Base-by-base conservation (phyloP, 208 protist species). In the Porcisia hertigi region DNA sequence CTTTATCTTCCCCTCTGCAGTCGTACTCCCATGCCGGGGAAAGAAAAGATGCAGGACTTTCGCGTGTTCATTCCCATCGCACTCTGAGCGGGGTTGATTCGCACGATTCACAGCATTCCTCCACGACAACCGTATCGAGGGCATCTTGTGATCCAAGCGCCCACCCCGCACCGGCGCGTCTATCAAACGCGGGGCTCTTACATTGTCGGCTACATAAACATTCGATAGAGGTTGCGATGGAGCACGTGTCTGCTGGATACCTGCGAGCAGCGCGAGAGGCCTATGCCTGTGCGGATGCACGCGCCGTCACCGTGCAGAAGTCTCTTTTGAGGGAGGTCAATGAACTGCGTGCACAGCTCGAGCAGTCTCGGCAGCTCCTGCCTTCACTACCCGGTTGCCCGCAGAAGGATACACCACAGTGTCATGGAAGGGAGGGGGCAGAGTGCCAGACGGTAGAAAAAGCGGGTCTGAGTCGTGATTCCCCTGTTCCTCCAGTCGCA, bases 301-400 rank as follows among this genome's bases (percentile, higher is more conserved):
- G 65, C 0, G 62, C 62, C 1, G 71, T 64, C 30, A 53, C 47
- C 34, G 47, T 73, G 77, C 71, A 81, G 58, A 34, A 54, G 7
- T 39, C 25, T 25, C 73, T 82, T 4, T 74, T 62, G 0, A 14
- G 52, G 4, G 73, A 84, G 54, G 49, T 80, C 36, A 53, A 45
- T 16, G 47, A 64, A 11, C 71, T 77, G 41, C 75, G 71, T 2
- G 53, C 71, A 25, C 63, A 72, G 54, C 43, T 80, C n/a, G 59
- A 59, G 47, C 30, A 39, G 11, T 20, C 18, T n/a, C 36, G 49
- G 45, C 36, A 60, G 47, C 11, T n/a, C 11, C 20, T 63, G 12
- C 4, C 41, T 1, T 34, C 45, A 34, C 23, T 25, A 16, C 11
- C 52, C 25, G 20, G 14, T 3, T 4, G 12, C 25, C 43, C n/a